Evolutionary conservation across 2,329 filamentous ascomycete genomes (phyloP).

Genomic region (Graphilbum fragrans): DNA sequence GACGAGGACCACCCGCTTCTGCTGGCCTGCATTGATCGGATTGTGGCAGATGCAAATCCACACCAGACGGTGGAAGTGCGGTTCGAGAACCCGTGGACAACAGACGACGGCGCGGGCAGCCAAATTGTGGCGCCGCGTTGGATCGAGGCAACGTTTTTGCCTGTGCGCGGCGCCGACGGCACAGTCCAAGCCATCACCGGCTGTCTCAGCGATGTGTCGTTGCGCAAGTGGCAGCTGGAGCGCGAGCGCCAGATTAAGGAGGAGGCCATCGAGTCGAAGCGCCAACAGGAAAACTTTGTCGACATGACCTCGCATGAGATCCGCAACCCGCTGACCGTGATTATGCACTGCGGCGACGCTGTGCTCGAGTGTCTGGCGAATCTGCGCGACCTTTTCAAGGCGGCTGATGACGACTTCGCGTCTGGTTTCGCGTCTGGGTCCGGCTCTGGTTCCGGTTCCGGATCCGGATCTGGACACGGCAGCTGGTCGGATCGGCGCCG

Average conservation of each 20-base stretch:
- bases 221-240: conserved; percentile 38
- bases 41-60: conserved; percentile 24
- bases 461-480: not conserved
- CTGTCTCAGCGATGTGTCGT: conserved; percentile 34
- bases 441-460: not conserved
- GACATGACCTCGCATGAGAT: conserved; percentile 65
- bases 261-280: conserved; percentile 44
- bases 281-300: conserved; percentile 72
- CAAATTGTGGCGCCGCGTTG: conserved; percentile 31
- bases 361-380: conserved; percentile 41
- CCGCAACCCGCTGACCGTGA: conserved; percentile 62
- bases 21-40: conserved; percentile 23
- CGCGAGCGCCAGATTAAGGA: conserved; percentile 36
- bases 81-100: conserved; percentile 32
- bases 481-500: not conserved
- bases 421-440: not conserved
- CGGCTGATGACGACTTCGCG: not conserved
- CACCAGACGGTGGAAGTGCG: conserved; percentile 35
- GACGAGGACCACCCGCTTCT: conserved; percentile 31
- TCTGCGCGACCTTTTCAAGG: conserved; percentile 21
- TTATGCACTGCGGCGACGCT: conserved; percentile 62
- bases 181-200: conserved; percentile 35
- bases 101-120: conserved; percentile 31
- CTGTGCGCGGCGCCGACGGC: conserved; percentile 32
- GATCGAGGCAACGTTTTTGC: conserved; percentile 38